Conservation (phyloP, 331 rosid genomes). For the Erythrophleum ivorense region DNA sequence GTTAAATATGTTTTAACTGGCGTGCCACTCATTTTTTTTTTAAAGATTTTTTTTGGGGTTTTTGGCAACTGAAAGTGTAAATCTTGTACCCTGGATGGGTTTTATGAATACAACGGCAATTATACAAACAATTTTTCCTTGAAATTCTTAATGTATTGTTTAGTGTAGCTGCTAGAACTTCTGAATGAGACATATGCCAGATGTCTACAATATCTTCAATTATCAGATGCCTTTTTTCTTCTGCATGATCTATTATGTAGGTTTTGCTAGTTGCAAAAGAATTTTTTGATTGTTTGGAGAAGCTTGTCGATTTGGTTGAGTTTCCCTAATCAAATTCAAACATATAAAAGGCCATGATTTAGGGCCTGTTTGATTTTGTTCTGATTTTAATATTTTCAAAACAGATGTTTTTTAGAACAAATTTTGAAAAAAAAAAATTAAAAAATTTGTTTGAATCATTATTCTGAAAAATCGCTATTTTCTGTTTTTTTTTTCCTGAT, state of each 20-base stretch:
- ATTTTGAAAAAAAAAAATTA: too few relatives aligned
- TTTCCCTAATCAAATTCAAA: not conserved
- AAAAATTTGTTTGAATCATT: too few relatives aligned
- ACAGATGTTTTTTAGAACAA: too few relatives aligned
- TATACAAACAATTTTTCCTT: not conserved
- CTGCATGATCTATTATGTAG: not conserved
- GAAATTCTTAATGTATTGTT: not conserved
- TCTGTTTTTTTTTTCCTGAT: too few relatives aligned
- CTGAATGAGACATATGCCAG: not conserved
- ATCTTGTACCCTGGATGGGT: not conserved
- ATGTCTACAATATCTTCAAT: not conserved
- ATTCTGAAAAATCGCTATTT: too few relatives aligned
- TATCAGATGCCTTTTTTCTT: not conserved
- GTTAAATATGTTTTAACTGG: not conserved
- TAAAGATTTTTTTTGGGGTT: too few relatives aligned
- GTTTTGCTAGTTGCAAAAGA: not conserved
- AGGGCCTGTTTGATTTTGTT: too few relatives aligned
- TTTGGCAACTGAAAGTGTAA: constrained; percentile 2
- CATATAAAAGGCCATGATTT: not conserved
- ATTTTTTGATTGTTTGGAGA: not conserved
- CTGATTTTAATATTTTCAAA: too few relatives aligned
- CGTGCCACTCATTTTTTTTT: not conserved
- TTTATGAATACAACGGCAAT: not conserved
- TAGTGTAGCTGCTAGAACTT: not conserved
- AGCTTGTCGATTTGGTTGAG: not conserved